Base-by-base conservation (phyloP, 805 yeast genomes). In the Myxozyma nipponensis region DNA sequence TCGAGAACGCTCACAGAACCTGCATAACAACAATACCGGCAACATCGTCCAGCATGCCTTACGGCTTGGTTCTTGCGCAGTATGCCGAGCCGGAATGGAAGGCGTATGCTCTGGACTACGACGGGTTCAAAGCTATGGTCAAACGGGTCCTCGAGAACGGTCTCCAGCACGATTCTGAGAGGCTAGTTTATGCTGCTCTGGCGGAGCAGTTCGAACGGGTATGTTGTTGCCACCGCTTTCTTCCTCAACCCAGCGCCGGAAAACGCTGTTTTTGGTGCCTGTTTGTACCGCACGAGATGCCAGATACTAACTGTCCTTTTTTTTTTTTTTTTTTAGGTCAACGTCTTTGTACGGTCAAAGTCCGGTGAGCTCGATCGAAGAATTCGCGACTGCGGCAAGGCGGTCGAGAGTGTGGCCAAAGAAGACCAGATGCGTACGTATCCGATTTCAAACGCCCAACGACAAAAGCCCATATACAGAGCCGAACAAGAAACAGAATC, bases 1-100 rank as follows among this genome's bases (percentile, higher is more conserved):
- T n/a, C n/a, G n/a, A n/a, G n/a, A n/a, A n/a, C n/a, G n/a, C n/a
- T n/a, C n/a, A n/a, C n/a, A n/a, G n/a, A n/a, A n/a, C n/a, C n/a
- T n/a, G n/a, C n/a, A n/a, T n/a, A n/a, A n/a, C n/a, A n/a, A n/a
- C n/a, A n/a, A n/a, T n/a, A 28, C 7, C 32, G 13, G 32, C 32
- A 9, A 9, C 32, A 28, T 28, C 32, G 13, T 13, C 7, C 32
- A 28, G 32, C 35, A 90, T 90, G 98, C 91, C 88, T 69, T 90
- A 89, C 67, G 96, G 96, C 45, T 74, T 79, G 38, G 89, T 84
- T 62, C 74, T 90, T 21, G 72, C 77, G 46, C 81, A 78, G 57
- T 75, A 87, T 59, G 84, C 95, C 10, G 84, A 88, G 22, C 88
- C 90, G 1, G 93, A 86, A 70, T 90, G 98, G 97, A 77, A 78